Evolutionary conservation across 1,284 basidiomycete species (phyloP).

Genomic region (Malassezia restricta): DNA sequence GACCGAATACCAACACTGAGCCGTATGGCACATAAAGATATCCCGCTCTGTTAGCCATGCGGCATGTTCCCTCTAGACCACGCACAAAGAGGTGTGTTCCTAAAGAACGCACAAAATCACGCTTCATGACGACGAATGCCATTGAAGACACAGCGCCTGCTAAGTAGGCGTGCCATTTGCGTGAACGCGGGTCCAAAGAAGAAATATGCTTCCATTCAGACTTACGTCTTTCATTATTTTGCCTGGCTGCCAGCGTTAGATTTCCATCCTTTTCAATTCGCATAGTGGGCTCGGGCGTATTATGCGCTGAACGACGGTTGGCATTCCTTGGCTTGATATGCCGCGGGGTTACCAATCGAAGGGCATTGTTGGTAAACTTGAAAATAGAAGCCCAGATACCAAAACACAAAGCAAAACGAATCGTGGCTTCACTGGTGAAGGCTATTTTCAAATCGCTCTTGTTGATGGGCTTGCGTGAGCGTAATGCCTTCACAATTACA

Average conservation of each 20-base stretch:
- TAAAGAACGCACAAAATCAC: conserved; percentile 60
- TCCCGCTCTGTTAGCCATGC: conserved; percentile 56
- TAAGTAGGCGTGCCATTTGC: conserved; percentile 73
- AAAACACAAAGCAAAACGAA: conserved; percentile 39
- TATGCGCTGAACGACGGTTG: not conserved
- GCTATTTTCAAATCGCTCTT: conserved; percentile 20
- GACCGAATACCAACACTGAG: conserved; percentile 66
- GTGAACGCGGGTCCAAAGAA: conserved; percentile 35
- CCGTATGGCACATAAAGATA: conserved; percentile 65
- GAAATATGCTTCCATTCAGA: conserved; percentile 31
- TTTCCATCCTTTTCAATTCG: not conserved
- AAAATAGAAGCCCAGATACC: conserved; percentile 38
- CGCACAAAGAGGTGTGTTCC: conserved; percentile 62
- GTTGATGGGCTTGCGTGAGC: conserved; percentile 18
- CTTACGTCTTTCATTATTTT: not conserved
- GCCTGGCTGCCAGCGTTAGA: not conserved
- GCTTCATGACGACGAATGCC: conserved; percentile 72
- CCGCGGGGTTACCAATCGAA: conserved; percentile 36
- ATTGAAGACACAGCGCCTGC: conserved; percentile 70
- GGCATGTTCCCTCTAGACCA: conserved; percentile 72
- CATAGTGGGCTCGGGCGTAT: not conserved
- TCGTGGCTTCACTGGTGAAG: conserved; percentile 26
- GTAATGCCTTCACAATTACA: conserved; percentile 32
- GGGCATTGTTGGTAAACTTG: conserved; percentile 39
- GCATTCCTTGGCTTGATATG: not conserved